Base-by-base conservation (phyloP, 495 filamentous ascomycete species). In the Penicillium silybi region DNA sequence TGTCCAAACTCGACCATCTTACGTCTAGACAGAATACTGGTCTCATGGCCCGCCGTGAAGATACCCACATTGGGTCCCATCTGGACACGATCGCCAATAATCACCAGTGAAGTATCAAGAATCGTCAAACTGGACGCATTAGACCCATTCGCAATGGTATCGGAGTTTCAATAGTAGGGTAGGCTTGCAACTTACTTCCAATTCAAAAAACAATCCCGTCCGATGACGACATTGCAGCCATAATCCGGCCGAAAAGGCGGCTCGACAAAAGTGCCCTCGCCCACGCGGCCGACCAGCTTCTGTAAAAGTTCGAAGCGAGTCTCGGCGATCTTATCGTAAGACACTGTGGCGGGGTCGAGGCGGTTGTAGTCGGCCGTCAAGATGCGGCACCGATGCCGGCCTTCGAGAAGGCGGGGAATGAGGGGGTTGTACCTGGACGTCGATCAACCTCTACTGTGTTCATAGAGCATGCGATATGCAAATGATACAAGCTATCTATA, bases 41-140 rank as follows among this genome's bases (percentile, higher is more conserved):
- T 85, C 46, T 89, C 84, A 62, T 93, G 89, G 0, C 78, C 80
- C 0, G 74, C 88, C 16, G 74, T 71, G 57, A 75, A 87, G 54
- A 92, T 82, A 34, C 70, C 53, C 19, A 88, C 85, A 57, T 86
- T 85, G 0, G 88, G 85, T 0, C 85, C 89, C 41, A 92, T 71
- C 13, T 92, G 75, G 4, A 85, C 87, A 18, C 89, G 80, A 17
- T 81, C 73, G 5, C 89, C 89, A 47, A 92, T 84, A 20, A 78
- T 80, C 43, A 92, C 84, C 19, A 77, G 53, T 54, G 83, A 86
- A 1, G 85, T 89, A 65, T 95, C 89, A n/a, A 92, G 55, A 11
- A 58, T 55, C 0, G 52, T 62, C 10, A 53, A 35, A 43, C 58
- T 61, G 25, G n/a, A 19, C 0, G 20, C 29, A 3, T 32, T 11